A percentile compares a stretch with the other conserved stretches of the same genome.
phyloP scores from a whole-genome alignment of 2,329 filamentous ascomycete genomes.

The Triangularia setosa region DNA sequence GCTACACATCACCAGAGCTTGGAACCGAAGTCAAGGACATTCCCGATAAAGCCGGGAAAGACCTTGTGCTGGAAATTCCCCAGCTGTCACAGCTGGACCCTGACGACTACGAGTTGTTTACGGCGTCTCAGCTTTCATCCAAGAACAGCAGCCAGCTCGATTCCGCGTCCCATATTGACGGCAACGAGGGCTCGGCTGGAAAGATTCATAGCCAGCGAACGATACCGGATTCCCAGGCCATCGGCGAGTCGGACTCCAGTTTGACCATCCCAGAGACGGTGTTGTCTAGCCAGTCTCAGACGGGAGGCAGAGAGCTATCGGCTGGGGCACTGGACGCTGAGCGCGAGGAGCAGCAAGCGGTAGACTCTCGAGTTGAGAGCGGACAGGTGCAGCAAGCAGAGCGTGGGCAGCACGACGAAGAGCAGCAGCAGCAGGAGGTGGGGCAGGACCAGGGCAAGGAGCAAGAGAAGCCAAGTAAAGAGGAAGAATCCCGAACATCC shows the following conservation, averaged over 20 bases:
- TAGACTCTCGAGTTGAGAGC: neutral
- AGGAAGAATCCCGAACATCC: neutral
- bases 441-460: neutral
- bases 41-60: neutral
- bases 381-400: neutral
- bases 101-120: constrained; percentile 1
- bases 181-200: neutral
- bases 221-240: constrained; percentile 42
- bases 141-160: neutral
- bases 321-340: neutral
- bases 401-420: neutral
- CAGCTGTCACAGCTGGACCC: constrained; percentile 13
- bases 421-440: neutral
- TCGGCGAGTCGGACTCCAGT: neutral
- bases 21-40: constrained; percentile 4
- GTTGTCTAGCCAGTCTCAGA: neutral
- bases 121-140: constrained; percentile 16
- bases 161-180: neutral
- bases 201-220: constrained; percentile 32
- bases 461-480: neutral
- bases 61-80: neutral
- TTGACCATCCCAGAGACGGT: neutral
- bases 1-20: neutral
- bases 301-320: neutral
- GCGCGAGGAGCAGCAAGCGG: neutral